Evolutionary conservation across 176 grass and related monocot genomes (phyloP), one percentile per base, ranked within the genome.

Genomic region (Neostapfia colusana): DNA sequence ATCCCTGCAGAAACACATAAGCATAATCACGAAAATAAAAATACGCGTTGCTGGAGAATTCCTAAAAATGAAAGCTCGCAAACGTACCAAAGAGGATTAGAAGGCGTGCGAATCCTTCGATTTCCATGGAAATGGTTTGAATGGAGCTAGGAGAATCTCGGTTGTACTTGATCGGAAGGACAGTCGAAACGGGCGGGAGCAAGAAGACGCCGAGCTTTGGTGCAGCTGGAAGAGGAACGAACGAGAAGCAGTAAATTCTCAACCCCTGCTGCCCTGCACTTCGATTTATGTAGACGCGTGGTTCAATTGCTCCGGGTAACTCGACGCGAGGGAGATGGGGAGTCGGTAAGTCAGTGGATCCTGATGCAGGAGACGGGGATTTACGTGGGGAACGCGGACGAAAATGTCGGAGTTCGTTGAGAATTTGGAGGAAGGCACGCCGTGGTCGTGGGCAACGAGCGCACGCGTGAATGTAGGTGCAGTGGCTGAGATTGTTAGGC

Each of bases 381-480:
- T 70, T 83, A 48, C 75, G 53, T 88, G 69, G 69, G 69, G 75
- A 75, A 55, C 69, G 49, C 36, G 35, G 69, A 69, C 51, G 81
- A 76, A 63, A 21, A 39, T 41, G 15, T 69, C 53, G 69, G 86
- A 38, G 75, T 79, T 79, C 26, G 81, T 84, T 88, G 69, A 68
- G 86, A 88, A 84, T 75, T 69, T 25, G 75, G 81, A 74, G 69
- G 86, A 69, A 84, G 53, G 75, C 81, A 64, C 49, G 64, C 49
- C 64, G 76, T 69, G 74, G 62, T 69, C 73, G 68, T 87, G 85
- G 75, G 26, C 78, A 70, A 10, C 41, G 46, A 16, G 21, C 41
- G 74, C 34, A 72, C 73, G 73, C 85, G 48, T 38, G 6, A 66
- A 63, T 63, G 27, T 83, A 44, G 81, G 81, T 63, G 79, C 53